Percentiles rank a stretch among this genome's conserved stretches.
Conservation (phyloP, 306 rosid species). For the Cicer arietinum region DNA sequence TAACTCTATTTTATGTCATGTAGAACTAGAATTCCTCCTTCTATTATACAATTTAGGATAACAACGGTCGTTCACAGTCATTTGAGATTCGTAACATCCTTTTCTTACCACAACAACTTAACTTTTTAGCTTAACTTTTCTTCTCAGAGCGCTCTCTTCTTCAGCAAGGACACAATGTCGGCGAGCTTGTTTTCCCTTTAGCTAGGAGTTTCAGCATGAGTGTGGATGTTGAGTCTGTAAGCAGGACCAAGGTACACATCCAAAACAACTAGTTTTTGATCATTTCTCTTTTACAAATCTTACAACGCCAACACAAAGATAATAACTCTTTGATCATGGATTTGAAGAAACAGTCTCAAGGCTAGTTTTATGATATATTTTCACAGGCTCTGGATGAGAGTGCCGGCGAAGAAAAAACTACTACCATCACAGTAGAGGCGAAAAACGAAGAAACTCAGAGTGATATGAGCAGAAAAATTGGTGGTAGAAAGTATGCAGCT, state of each 20-base stretch:
- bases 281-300: constrained; percentile 18
- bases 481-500: constrained; percentile 64
- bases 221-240: constrained; percentile 61
- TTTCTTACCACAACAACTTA: background rate
- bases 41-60: constrained; percentile 7
- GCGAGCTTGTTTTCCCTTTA: constrained; percentile 89
- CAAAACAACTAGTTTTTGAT: background rate
- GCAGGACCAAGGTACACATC: constrained; percentile 54
- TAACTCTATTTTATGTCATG: constrained; percentile 1
- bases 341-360: constrained; percentile 19
- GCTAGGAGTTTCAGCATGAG: constrained; percentile 77
- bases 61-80: background rate
- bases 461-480: constrained; percentile 58
- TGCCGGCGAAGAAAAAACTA: constrained; percentile 39
- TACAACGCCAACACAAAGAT: background rate
- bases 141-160: constrained; percentile 81
- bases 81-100: constrained; percentile 4
- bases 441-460: constrained; percentile 47
- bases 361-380: constrained; percentile 25
- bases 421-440: constrained; percentile 38
- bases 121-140: background rate
- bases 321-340: constrained; percentile 4
- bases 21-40: constrained; percentile 3
- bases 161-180: constrained; percentile 84
- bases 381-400: constrained; percentile 43